These are phyloP conservation scores for Dalechampia spathulata DNA, from an alignment of 441 rosid species.

Conservation along the genomic window DNA sequence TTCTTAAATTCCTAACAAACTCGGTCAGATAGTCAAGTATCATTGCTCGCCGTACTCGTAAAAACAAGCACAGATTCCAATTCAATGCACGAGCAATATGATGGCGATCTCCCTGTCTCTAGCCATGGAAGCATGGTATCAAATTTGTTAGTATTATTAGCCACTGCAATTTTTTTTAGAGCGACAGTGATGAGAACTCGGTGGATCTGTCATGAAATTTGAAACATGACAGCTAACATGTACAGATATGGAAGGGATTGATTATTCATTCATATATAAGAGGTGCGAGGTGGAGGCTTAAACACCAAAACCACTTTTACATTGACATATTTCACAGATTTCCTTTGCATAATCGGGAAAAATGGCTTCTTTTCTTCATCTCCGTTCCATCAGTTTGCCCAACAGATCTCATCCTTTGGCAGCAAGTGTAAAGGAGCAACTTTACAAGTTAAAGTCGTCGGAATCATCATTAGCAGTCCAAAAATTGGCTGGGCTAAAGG, in stretches of 20 bases:
- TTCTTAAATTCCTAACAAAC: no score
- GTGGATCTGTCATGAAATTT: not conserved
- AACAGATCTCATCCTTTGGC: constrained; percentile 9
- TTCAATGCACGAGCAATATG: not conserved
- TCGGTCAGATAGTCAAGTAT: no score
- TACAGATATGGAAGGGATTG: not conserved
- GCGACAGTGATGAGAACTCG: no score
- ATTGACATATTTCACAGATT: not conserved
- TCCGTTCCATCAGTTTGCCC: constrained; percentile 7
- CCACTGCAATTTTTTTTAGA: no score
- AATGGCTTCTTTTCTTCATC: constrained; percentile 5
- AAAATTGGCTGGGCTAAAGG: constrained; percentile 1
- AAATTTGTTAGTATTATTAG: no score
- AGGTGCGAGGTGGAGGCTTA: not conserved
- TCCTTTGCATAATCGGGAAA: not conserved
- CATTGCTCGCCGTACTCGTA: no score
- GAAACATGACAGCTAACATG: not conserved
- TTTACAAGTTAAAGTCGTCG: not conserved
- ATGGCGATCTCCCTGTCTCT: not conserved
- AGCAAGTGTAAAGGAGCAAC: not conserved
- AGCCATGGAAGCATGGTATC: no score
- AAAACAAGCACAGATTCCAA: not conserved
- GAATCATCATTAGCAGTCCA: not conserved
- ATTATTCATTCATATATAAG: not conserved
- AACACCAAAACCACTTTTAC: not conserved